Evolutionary conservation across 345 rosid genomes (phyloP).

Genomic region (Pistacia vera): DNA sequence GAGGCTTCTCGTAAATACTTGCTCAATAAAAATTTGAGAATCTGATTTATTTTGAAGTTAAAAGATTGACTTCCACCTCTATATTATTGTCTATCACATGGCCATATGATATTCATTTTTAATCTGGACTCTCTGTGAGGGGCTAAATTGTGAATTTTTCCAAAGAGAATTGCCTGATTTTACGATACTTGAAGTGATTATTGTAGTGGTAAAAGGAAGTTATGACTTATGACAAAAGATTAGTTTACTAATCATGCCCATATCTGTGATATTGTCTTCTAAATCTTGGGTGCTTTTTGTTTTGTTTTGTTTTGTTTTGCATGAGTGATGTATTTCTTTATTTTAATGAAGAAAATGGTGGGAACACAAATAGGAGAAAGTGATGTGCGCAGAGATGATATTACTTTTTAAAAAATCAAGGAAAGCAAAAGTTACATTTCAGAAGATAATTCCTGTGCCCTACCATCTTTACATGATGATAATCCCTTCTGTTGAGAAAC

Average conservation of each 20-base stretch:
- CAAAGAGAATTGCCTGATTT: not conserved
- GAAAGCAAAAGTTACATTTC: slow-evolving; percentile 35
- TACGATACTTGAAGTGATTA: not conserved
- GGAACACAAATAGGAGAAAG: slow-evolving; percentile 33
- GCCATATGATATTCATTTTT: not conserved
- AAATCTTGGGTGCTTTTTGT: not conserved
- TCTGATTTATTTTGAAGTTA: slow-evolving; percentile 8
- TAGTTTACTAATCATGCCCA: not conserved
- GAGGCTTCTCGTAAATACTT: slow-evolving; percentile 7
- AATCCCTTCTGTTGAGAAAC: slow-evolving; percentile 41
- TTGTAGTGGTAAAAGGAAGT: not conserved
- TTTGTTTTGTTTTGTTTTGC: slow-evolving; percentile 19
- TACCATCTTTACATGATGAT: slow-evolving; percentile 50
- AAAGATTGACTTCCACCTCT: not conserved
- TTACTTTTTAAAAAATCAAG: slow-evolving; percentile 37
- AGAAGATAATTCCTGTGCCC: slow-evolving; percentile 54
- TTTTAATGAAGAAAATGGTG: slow-evolving; percentile 29
- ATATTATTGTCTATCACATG: not conserved
- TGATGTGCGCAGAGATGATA: slow-evolving; percentile 24
- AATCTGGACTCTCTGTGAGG: not conserved
- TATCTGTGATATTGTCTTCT: not conserved
- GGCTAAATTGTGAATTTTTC: not conserved
- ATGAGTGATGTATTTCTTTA: slow-evolving; percentile 12
- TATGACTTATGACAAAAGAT: not conserved
- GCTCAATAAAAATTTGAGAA: slow-evolving; percentile 10